phyloP scores from a whole-genome alignment of 2,329 filamentous ascomycete genomes.

The Calycina herbarum region DNA sequence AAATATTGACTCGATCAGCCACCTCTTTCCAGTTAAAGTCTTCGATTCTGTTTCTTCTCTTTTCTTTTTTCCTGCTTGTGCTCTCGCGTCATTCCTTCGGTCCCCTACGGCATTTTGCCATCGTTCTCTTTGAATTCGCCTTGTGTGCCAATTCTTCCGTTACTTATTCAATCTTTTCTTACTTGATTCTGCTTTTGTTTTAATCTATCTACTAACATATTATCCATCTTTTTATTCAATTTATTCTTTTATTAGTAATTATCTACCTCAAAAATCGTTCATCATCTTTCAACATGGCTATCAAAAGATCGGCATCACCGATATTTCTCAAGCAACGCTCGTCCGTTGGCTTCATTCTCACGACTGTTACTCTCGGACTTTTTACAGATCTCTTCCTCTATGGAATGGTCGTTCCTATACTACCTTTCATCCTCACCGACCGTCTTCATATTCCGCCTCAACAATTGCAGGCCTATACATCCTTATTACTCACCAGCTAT shows the following conservation, averaged over 20 bases:
- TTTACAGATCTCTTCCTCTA: constrained; percentile 63
- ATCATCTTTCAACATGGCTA: background rate
- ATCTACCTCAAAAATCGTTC: background rate
- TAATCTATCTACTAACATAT: background rate
- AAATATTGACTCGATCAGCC: constrained; percentile 4
- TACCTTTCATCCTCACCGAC: constrained; percentile 57
- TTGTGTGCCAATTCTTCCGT: background rate
- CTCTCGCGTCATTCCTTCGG: constrained; percentile 1
- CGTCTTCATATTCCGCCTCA: constrained; percentile 48
- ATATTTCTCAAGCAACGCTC: constrained; percentile 49
- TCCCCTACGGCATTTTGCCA: background rate
- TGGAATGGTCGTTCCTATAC: constrained; percentile 56
- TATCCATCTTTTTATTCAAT: background rate
- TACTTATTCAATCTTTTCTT: background rate
- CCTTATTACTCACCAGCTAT: constrained; percentile 53
- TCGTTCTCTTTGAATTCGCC: background rate
- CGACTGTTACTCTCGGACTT: constrained; percentile 54
- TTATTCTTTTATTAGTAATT: background rate
- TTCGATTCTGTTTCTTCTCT: background rate
- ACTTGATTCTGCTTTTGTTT: background rate
- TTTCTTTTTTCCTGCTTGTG: background rate
- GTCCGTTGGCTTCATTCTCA: constrained; percentile 57
- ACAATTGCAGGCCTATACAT: constrained; percentile 53
- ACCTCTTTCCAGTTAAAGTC: background rate
- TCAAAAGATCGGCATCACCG: background rate